Base-by-base conservation (phyloP, 768 basidiomycete genomes). In the Tylopilus balloui region DNA sequence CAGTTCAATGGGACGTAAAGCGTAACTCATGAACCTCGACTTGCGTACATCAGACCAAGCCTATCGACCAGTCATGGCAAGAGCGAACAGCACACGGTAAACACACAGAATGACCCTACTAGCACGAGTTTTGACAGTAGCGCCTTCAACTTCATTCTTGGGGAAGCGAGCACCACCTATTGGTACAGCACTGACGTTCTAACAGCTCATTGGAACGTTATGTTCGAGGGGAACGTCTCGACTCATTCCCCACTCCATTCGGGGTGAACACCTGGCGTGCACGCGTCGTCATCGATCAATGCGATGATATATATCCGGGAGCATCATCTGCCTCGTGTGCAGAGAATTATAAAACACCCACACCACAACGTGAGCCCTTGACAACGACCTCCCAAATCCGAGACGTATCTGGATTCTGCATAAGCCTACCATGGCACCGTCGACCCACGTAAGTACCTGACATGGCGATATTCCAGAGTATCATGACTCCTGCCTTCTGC, bases 311-410 rank as follows among this genome's bases (percentile, higher is more conserved):
- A 55, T 55, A 59, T 61, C 51, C 47, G 49, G 48, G 46, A 20
- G 23, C 38, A 58, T 52, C 38, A 58, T 52, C 48, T 50, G 57
- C 60, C 56, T 62, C 59, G 56, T 62, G 59, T 47, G 8, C 43
- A 43, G 38, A 35, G 41, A 21, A 36, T 48, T 46, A 53, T 48
- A 53, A 49, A 45, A 23, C 39, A 29, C 17, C 21, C 46, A 14
- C 41, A 28, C 19, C 19, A 10, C 15, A 36, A 20, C 13, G 12
- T 9, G 12, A 39, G 25, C 56, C 52, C 45, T 51, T 27, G 31
- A 29, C 35, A 32, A 40, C 56, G 25, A 15, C 5, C 32, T 24
- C 46, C 35, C 37, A 44, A 28, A 15, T 9, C 37, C 45, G 39
- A 37, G 29, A 44, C 42, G 45, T 12, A 41, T 32, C 32, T 14